Conservation (phyloP, 306 rosid genomes). For the Dicorynia guianensis region DNA sequence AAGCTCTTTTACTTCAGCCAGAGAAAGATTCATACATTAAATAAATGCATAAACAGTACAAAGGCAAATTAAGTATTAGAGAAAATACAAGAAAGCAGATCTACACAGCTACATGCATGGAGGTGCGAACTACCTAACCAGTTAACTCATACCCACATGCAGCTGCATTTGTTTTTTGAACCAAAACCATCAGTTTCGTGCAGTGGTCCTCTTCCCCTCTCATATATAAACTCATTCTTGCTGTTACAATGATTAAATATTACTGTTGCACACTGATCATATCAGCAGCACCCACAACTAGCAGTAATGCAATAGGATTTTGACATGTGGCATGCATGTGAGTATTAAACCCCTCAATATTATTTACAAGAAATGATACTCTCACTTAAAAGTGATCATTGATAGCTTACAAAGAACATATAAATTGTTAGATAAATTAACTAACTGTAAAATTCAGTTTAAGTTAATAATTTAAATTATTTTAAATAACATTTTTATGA, state of each 20-base stretch:
- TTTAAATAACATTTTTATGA: no score
- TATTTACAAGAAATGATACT: background rate
- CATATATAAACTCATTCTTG: conserved; percentile 38
- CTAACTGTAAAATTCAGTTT: no score
- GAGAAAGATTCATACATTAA: conserved; percentile 40
- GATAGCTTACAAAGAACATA: no score
- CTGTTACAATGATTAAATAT: conserved; percentile 46
- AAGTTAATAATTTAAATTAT: no score
- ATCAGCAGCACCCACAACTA: conserved; percentile 39
- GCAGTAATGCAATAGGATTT: conserved; percentile 39
- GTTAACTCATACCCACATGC: conserved; percentile 66
- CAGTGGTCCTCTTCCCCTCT: conserved; percentile 51
- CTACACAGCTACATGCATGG: conserved; percentile 61
- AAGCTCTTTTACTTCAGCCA: conserved; percentile 27
- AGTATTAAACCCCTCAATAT: conserved; percentile 53
- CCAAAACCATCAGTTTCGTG: conserved; percentile 46
- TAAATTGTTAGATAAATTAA: no score
- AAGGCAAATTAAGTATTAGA: conserved; percentile 34
- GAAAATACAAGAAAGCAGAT: conserved; percentile 45
- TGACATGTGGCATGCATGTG: conserved; percentile 61
- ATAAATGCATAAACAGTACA: conserved; percentile 34
- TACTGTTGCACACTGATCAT: conserved; percentile 23
- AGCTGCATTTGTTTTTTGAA: conserved; percentile 49
- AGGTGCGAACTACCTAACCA: conserved; percentile 61
- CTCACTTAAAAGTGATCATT: no score